These are phyloP conservation scores for Teratosphaeria zuluensis DNA, from an alignment of 2,329 filamentous ascomycete species.

Conservation along the genomic window DNA sequence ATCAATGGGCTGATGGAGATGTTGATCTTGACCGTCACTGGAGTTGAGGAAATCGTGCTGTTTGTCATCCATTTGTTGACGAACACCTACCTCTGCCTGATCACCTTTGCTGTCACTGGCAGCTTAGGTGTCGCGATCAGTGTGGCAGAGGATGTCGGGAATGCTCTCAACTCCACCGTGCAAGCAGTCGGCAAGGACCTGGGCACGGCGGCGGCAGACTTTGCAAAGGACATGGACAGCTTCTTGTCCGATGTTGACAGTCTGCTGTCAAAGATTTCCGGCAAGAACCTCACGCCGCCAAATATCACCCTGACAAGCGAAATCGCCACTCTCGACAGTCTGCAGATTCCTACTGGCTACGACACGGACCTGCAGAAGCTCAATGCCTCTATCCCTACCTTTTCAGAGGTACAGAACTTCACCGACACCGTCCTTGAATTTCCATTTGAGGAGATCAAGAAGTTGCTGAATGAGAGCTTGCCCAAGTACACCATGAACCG, in stretches of 20 bases:
- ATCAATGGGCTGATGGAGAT: constrained; percentile 71
- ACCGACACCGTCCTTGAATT: constrained; percentile 63
- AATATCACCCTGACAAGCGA: constrained; percentile 56
- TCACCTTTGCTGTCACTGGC: constrained; percentile 72
- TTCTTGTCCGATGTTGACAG: constrained; percentile 43
- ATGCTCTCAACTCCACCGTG: constrained; percentile 52
- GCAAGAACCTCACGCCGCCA: constrained; percentile 34
- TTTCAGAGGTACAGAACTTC: constrained; percentile 72
- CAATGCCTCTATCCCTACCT: constrained; percentile 71
- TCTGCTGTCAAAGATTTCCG: constrained; percentile 30
- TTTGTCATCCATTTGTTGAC: constrained; percentile 91
- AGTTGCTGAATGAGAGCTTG: constrained; percentile 60
- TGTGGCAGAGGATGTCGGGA: constrained; percentile 50
- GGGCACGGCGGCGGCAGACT: constrained; percentile 30
- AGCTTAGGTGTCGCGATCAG: constrained; percentile 61
- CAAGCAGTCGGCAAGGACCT: constrained; percentile 49
- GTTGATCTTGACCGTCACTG: constrained; percentile 69
- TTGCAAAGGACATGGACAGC: constrained; percentile 46
- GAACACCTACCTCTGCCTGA: constrained; percentile 80
- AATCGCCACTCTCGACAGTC: constrained; percentile 56
- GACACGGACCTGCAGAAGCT: constrained; percentile 60
- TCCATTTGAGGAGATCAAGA: constrained; percentile 74
- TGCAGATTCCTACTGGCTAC: constrained; percentile 60
- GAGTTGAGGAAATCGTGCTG: constrained; percentile 75
- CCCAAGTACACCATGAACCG: constrained; percentile 69